A percentile compares a stretch with the other conserved stretches of the same genome.
Evolutionary conservation across 2,329 filamentous ascomycete genomes (phyloP).

Genomic region (Alternaria conjuncta): DNA sequence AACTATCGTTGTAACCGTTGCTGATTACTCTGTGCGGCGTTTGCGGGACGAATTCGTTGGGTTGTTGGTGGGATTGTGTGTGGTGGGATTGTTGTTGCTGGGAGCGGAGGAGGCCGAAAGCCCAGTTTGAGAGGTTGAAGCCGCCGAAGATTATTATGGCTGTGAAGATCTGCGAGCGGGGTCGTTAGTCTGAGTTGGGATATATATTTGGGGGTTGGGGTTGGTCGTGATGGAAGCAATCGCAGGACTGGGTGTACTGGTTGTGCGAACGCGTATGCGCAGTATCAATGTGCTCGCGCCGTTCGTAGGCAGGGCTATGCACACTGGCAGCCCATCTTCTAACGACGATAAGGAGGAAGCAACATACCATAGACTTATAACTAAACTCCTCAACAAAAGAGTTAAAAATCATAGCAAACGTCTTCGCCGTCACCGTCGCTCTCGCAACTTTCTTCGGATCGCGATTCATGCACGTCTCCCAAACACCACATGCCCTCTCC

Average conservation of each 20-base stretch:
- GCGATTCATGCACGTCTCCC: slow-evolving; percentile 86
- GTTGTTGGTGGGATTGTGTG: slow-evolving; percentile 11
- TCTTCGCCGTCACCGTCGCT: slow-evolving; percentile 82
- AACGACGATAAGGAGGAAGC: too few relatives aligned
- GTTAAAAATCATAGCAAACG: slow-evolving; percentile 92
- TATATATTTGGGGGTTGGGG: neutral
- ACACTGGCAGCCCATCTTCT: too few relatives aligned
- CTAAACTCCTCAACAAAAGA: slow-evolving; percentile 90
- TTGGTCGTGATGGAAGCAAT: neutral
- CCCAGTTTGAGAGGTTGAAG: slow-evolving; percentile 65
- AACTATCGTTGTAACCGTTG: slow-evolving; percentile 18
- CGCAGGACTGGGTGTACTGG: neutral
- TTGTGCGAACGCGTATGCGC: neutral
- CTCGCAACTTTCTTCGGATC: slow-evolving; percentile 79
- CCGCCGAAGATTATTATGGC: slow-evolving; percentile 57
- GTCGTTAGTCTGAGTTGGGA: slow-evolving; percentile 12
- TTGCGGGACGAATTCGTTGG: slow-evolving; percentile 33
- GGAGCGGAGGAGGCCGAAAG: slow-evolving; percentile 62
- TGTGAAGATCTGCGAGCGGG: slow-evolving; percentile 53
- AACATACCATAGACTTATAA: slow-evolving; percentile 74
- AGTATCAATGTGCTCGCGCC: neutral
- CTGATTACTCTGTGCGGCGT: slow-evolving; percentile 40
- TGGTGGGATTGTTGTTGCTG: slow-evolving; percentile 38
- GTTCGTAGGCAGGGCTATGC: neutral
- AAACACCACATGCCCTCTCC: slow-evolving; percentile 74